Evolutionary conservation across 257 asterid species (phyloP), one percentile per base, ranked within the genome.

Genomic region (Penstemon eatonii): DNA sequence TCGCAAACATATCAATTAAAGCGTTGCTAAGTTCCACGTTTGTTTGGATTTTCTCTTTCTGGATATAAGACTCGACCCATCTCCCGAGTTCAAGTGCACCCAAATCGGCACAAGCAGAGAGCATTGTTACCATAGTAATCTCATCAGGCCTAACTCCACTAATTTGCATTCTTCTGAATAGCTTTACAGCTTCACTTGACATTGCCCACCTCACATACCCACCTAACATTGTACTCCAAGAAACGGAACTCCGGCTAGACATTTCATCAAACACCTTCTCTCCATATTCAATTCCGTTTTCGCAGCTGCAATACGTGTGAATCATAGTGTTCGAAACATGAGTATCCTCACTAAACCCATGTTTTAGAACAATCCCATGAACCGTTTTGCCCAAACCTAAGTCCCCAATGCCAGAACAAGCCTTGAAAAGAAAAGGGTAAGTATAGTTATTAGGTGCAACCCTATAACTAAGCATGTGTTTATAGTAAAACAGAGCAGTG

Each of bases 71-170:
- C 41, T 86, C 88, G 42, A 85, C 79, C 96, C 93, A 87, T 56
- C 77, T 82, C 67, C 97, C 96, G 15, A 91, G 87, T 80, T 89
- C 88, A 5, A 88, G 83, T 2, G 91, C 87, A 12, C 97, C 96
- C 54, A 82, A 78, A 72, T 84, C 84, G 41, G 89, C 79, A 56
- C 97, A 91, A 0, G 96, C 97, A 3, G 95, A 87, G 65, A 91
- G 76, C 51, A 84, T 78, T 66, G 79, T 80, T 71, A 89, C 89
- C 85, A 89, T 80, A 0, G 93, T 89, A 25, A 86, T 65, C 87
- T 84, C 91, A 58, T 89, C 89, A 37, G 97, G 96, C 74, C 71
- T 81, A 69, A 81, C 78, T 60, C 83, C 85, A 15, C 8, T 70
- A 76, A 65, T 65, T 80, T 84, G 95, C 93, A 89, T 89, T 69